phyloP scores from a whole-genome alignment of 768 basidiomycete species.

The Rhodotorula kratochvilovae region DNA sequence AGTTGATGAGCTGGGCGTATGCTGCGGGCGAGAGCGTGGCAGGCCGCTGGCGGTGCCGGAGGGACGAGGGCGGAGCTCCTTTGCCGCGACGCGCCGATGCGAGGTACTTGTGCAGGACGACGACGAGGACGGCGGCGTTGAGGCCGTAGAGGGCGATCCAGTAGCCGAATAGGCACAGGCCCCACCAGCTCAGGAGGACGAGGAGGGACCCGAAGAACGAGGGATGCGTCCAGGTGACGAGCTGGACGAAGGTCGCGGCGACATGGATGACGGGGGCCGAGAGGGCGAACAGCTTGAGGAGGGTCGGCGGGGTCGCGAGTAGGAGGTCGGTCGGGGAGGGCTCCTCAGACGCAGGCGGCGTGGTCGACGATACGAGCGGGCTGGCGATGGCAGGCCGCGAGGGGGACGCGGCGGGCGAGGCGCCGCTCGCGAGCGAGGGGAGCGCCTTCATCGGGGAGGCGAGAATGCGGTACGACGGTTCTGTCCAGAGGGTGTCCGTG shows the following conservation, averaged over 20 bases:
- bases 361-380: slow-evolving; percentile 31
- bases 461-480: slow-evolving; percentile 28
- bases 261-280: slow-evolving; percentile 38
- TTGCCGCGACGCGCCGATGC: slow-evolving; percentile 14
- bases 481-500: slow-evolving; percentile 37
- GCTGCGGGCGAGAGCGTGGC: slow-evolving; percentile 31
- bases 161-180: slow-evolving; percentile 41
- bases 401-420: slow-evolving; percentile 1
- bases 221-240: slow-evolving; percentile 43
- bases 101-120: slow-evolving; percentile 23
- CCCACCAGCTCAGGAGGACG: slow-evolving; percentile 44
- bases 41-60: slow-evolving; percentile 3
- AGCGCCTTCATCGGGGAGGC: slow-evolving; percentile 24
- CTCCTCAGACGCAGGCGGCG: slow-evolving; percentile 22
- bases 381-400: slow-evolving; percentile 4
- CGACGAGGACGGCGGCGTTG: slow-evolving; percentile 31
- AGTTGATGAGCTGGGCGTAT: slow-evolving; percentile 28
- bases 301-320: slow-evolving; percentile 43
- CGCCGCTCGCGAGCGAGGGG: slow-evolving; percentile 1
- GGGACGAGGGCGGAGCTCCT: not conserved
- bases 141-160: slow-evolving; percentile 38
- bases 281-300: slow-evolving; percentile 43
- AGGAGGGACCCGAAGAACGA: slow-evolving; percentile 39
- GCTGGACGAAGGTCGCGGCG: slow-evolving; percentile 27
- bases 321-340: slow-evolving; percentile 42